Conservation (phyloP, 2,329 filamentous ascomycete species). For the Verticillium isaacii region DNA sequence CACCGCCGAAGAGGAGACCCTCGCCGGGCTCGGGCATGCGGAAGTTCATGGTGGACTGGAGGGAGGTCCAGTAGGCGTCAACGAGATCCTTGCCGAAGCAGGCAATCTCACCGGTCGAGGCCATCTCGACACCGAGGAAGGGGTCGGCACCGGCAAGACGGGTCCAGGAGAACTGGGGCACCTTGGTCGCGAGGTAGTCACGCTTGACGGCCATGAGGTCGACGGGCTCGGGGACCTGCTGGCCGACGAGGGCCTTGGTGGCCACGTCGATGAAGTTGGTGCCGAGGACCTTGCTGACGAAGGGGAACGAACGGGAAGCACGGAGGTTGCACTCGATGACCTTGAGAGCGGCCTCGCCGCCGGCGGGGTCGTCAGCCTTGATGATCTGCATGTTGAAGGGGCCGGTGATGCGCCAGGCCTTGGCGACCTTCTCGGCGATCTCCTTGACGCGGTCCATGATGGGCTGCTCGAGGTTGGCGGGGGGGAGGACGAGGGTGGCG, state of each 20-base stretch:
- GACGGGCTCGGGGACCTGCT: slow-evolving; percentile 75
- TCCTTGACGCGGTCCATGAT: slow-evolving; percentile 88
- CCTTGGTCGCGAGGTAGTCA: slow-evolving; percentile 93
- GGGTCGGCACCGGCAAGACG: slow-evolving; percentile 95
- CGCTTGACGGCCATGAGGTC: slow-evolving; percentile 89
- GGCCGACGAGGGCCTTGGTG: slow-evolving; percentile 84
- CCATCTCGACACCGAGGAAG: slow-evolving; percentile 97
- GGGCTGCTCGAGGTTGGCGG: slow-evolving; percentile 68
- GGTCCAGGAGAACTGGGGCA: slow-evolving; percentile 98
- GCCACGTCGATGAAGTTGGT: slow-evolving; percentile 96
- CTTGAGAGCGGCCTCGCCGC: slow-evolving; percentile 74
- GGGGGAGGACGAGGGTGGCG: slow-evolving; percentile 88
- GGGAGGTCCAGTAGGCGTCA: slow-evolving; percentile 95
- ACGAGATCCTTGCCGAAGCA: slow-evolving; percentile 96
- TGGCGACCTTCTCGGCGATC: slow-evolving; percentile 92
- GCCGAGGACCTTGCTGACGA: slow-evolving; percentile 94
- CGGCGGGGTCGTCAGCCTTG: slow-evolving; percentile 75
- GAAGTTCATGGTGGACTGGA: slow-evolving; percentile 99
- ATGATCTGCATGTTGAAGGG: slow-evolving; percentile 99
- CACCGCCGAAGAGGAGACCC: slow-evolving; percentile 90
- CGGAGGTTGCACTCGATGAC: slow-evolving; percentile 98
- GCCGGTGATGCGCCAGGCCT: slow-evolving; percentile 94
- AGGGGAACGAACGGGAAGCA: slow-evolving; percentile 95
- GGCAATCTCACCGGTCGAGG: slow-evolving; percentile 94
- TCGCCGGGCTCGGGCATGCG: slow-evolving; percentile 90